Evolutionary conservation across 192 early-diverging fungal species (phyloP), one percentile per base, ranked within the genome.

Genomic region (Entomortierella parvispora): DNA sequence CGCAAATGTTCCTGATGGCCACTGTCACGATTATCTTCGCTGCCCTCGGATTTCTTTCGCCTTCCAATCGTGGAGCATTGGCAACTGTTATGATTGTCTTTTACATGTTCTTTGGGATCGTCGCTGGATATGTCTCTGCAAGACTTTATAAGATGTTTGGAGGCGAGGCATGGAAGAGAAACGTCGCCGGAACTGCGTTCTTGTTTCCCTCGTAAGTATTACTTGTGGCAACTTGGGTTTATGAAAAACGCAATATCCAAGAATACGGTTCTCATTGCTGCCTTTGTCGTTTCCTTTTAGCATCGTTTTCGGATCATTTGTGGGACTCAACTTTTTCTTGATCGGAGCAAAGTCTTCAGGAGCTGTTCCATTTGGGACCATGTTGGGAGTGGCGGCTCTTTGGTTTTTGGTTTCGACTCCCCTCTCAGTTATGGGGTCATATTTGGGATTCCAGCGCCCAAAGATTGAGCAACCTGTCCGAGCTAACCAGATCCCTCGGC

Each of bases 31-130:
- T 93, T 55, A 87, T 92, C 0, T 96, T 99, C 88, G 97, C 97
- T 8, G 87, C 94, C 17, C 91, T 99, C 57, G 97, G 97, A 7
- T 99, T 99, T 88, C 87, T 99, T 52, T 97, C 96, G 46, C 90
- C 90, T 8, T 91, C 91, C 2, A 92, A 92, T 81, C 89, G 97
- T 44, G 97, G 97, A n/a, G 94, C 97, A 2, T 81, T 99, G 49
- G 87, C 89, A 8, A 97, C 96, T 0, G 93, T 94, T 29, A 97
- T 97, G 91, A 85, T 99, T 54, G 82, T 96, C 45, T 93, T 97
- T 65, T 98, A 94, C 77, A 92, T 99, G 66, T 48, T 93, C 42
- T 99, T 94, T 83, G 92, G 91, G 8, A 87, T 88, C 40, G 85
- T 93, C 48, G 91, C 96, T n/a, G 97, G 97, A 14, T 98, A 91